These are phyloP conservation scores for Naegleria fowleri DNA, from an alignment of 208 protist genomes.

Conservation along the genomic window DNA sequence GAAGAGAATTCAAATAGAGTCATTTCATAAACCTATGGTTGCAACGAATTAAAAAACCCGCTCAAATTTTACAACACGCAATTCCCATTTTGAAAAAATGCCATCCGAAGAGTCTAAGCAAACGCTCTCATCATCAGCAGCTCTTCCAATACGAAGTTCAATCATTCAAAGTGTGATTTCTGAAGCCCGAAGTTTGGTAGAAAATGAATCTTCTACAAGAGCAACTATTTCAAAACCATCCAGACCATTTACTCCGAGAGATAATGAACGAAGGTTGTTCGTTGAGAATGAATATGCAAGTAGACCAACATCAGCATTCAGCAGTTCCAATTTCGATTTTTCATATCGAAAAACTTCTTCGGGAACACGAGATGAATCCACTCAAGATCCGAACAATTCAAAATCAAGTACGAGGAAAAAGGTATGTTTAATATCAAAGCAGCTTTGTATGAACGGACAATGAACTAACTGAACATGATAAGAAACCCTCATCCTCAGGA, in stretches of 20 bases:
- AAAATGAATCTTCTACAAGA: background rate
- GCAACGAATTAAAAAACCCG: background rate
- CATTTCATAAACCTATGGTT: too few species aligned
- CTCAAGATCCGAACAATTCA: too few species aligned
- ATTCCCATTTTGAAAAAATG: background rate
- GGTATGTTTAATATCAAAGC: background rate
- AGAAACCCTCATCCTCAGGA: background rate
- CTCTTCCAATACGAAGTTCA: background rate
- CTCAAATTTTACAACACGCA: background rate
- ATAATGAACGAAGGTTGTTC: background rate
- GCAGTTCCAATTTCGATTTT: background rate
- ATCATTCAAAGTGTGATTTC: background rate
- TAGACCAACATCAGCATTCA: background rate
- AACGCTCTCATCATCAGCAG: too few species aligned
- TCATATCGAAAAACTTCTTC: background rate
- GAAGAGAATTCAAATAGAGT: background rate
- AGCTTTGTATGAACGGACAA: background rate
- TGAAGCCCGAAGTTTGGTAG: background rate
- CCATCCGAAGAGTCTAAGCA: background rate
- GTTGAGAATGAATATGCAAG: background rate
- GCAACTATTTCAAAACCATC: background rate
- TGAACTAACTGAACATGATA: too few species aligned
- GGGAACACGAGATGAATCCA: background rate
- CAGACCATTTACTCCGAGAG: slow-evolving; percentile 11
- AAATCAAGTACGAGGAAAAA: background rate